These are phyloP conservation scores for Gloeostereum incarnatum DNA, from an alignment of 768 basidiomycete genomes.

Conservation along the genomic window DNA sequence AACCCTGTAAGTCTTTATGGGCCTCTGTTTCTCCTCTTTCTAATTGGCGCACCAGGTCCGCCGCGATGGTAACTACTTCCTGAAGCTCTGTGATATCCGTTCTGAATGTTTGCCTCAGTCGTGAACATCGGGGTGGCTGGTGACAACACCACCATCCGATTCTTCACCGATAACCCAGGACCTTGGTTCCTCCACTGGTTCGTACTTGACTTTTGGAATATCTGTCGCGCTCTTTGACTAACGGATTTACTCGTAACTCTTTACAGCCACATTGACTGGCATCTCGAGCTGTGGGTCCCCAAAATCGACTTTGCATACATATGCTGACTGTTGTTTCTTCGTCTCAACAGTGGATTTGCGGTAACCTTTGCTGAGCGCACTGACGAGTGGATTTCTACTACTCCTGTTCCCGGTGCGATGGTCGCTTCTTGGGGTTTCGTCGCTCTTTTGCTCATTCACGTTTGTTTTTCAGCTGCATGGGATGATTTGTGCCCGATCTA, in stretches of 20 bases:
- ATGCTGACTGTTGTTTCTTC: not conserved
- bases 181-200: slow-evolving; percentile 22
- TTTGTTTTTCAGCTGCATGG: slow-evolving; percentile 13
- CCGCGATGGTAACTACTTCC: not conserved
- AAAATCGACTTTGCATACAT: not conserved
- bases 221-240: too few species aligned
- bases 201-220: not conserved
- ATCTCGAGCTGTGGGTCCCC: slow-evolving; percentile 22
- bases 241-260: not conserved
- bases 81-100: too few species aligned
- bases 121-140: slow-evolving; percentile 11
- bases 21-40: slow-evolving; percentile 24
- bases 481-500: slow-evolving; percentile 16
- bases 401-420: slow-evolving; percentile 9
- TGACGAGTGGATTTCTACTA: slow-evolving; percentile 2
- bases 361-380: slow-evolving; percentile 11
- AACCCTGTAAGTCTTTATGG: slow-evolving; percentile 33
- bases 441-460: too few species aligned
- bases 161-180: slow-evolving; percentile 34
- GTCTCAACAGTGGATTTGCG: slow-evolving; percentile 7
- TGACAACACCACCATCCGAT: slow-evolving; percentile 15
- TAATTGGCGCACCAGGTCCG: not conserved
- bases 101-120: slow-evolving; percentile 9
- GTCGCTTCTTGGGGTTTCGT: not conserved
- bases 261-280: slow-evolving; percentile 21